These are phyloP conservation scores for Phytophthora pisi DNA, from an alignment of 352 stramenopile species.

Conservation along the genomic window DNA sequence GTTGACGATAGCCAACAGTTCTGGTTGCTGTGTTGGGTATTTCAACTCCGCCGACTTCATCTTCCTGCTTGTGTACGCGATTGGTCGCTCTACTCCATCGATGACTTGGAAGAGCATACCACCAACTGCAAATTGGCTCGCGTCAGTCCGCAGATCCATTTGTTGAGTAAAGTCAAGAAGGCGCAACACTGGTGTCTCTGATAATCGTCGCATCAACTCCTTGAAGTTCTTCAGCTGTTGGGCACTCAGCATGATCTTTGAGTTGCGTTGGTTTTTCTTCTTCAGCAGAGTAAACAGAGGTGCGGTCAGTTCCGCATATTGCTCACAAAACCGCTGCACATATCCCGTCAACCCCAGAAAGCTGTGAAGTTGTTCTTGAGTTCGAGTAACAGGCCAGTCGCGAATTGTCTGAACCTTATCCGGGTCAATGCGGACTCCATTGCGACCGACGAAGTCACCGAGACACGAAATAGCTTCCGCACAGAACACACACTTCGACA, in stretches of 20 bases:
- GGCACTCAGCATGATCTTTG: conserved; percentile 9
- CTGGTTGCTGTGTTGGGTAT: conserved; percentile 20
- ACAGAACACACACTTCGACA: conserved; percentile 35
- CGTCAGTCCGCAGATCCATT: conserved; percentile 15
- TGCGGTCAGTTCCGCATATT: conserved; percentile 21
- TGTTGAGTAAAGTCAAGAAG: conserved; percentile 11
- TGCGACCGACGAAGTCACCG: conserved; percentile 23
- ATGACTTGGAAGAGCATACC: conserved; percentile 15
- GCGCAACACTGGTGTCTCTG: conserved; percentile 11
- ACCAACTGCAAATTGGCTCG: conserved; percentile 13
- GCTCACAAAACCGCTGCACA: conserved; percentile 20
- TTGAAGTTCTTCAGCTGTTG: conserved; percentile 19
- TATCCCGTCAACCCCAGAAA: conserved; percentile 28
- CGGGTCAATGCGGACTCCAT: conserved; percentile 21
- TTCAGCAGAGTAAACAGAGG: conserved; percentile 16
- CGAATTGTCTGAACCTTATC: conserved; percentile 28
- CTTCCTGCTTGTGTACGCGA: conserved; percentile 25
- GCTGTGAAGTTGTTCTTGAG: conserved; percentile 20
- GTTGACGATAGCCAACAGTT: conserved; percentile 21
- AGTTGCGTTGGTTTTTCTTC: conserved; percentile 16
- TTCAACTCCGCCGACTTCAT: conserved; percentile 28
- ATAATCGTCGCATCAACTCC: conserved; percentile 5
- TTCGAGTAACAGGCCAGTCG: conserved; percentile 24
- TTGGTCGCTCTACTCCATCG: conserved; percentile 8
- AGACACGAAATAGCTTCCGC: conserved; percentile 34